Evolutionary conservation across 192 early-diverging fungal species (phyloP).

Genomic region (Coemansia reversa): DNA sequence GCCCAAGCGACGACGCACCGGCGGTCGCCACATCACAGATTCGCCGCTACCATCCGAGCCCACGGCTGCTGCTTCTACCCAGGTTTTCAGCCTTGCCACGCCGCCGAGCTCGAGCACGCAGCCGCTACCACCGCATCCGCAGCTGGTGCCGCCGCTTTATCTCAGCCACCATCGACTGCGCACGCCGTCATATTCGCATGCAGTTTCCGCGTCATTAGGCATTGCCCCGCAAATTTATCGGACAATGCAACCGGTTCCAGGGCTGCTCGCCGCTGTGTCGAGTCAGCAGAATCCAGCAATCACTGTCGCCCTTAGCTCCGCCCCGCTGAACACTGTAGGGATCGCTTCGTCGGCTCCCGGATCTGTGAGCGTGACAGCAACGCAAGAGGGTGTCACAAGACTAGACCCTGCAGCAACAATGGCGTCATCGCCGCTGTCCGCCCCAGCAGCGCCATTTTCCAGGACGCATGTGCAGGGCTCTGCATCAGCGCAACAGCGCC

Average conservation of each 20-base stretch:
- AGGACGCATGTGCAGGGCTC: no score
- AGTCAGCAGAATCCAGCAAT: neutral
- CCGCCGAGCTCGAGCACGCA: neutral
- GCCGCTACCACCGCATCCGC: neutral
- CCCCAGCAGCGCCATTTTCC: neutral
- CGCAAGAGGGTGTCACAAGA: neutral
- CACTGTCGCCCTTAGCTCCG: neutral
- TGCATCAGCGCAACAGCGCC: no score
- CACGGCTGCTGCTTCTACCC: neutral
- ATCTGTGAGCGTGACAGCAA: no score
- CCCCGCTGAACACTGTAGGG: no score
- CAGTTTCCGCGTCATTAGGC: neutral
- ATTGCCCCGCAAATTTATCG: slow-evolving; percentile 7
- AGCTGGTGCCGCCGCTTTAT: slow-evolving; percentile 6
- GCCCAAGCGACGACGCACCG: slow-evolving; percentile 8
- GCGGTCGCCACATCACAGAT: neutral
- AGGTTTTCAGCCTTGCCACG: neutral
- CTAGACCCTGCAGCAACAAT: slow-evolving; percentile 11
- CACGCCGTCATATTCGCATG: slow-evolving; percentile 13
- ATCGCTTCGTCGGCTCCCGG: no score
- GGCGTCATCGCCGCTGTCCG: slow-evolving; percentile 2
- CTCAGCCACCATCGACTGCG: slow-evolving; percentile 1
- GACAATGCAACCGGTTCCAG: slow-evolving; percentile 9
- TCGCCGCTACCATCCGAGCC: neutral
- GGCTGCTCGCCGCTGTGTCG: neutral